Conservation (phyloP, 331 rosid species). For the Pyrus hybrid region DNA sequence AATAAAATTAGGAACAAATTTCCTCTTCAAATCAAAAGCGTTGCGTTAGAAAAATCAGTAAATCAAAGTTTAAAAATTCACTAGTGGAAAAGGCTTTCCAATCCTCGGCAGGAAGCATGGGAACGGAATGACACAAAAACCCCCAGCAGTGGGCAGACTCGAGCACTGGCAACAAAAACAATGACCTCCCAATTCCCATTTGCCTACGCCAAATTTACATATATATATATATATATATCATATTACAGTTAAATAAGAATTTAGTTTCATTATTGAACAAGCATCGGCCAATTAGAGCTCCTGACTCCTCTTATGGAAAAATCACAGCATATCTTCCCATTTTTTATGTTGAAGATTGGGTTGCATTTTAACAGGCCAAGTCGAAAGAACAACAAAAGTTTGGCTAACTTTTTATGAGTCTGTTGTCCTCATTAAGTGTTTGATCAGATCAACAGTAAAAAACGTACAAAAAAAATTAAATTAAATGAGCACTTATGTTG, state of each 20-base stretch:
- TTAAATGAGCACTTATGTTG: too few relatives aligned
- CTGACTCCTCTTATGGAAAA: conserved; percentile 4
- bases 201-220: neutral
- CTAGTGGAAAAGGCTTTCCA: neutral
- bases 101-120: conserved; percentile 27
- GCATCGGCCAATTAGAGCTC: neutral
- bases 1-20: neutral
- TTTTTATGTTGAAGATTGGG: conserved; percentile 12
- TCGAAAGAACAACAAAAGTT: conserved; percentile 5
- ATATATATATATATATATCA: too few relatives aligned
- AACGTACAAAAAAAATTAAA: too few relatives aligned
- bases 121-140: conserved; percentile 6
- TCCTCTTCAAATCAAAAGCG: neutral
- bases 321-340: conserved; percentile 9
- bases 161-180: conserved; percentile 14
- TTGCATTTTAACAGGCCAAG: neutral
- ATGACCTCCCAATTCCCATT: neutral
- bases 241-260: neutral
- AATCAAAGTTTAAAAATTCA: neutral
- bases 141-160: conserved; percentile 12
- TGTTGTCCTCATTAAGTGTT: too few relatives aligned
- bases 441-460: too few relatives aligned
- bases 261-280: conserved; percentile 16
- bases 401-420: neutral
- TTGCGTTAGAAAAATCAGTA: neutral